Evolutionary conservation across 179 eudicot species (phyloP), one percentile per base, ranked within the genome.

Genomic region (Nepenthes alata): DNA sequence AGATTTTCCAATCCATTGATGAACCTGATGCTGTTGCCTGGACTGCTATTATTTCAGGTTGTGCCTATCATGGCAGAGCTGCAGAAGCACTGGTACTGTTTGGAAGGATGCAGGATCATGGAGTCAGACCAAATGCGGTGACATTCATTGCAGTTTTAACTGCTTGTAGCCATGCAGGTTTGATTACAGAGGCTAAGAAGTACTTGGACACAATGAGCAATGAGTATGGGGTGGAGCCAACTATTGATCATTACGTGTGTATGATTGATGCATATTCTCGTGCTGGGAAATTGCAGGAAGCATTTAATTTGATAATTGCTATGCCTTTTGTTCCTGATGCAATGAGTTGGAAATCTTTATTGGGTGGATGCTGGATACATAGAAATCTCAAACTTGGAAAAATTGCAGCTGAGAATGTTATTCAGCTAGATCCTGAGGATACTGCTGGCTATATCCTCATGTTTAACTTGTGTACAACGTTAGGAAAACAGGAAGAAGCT

Each of bases 131-230:
- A 35, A 73, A 75, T 49, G 66, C 35, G 10, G 68, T 79, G 54
- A 79, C 83, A 8, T 75, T 75, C 47, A 39, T 75, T 10, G 83
- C 80, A n/a, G 61, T 75, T 54, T 63, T 79, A 10, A 69, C 74
- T 41, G 83, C 83, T 37, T 79, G 74, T 72, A 75, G 75, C 59
- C 79, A 75, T 37, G 68, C 66, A 12, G 83, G 83, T 25, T 58
- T 69, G 53, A 58, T 79, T 8, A 35, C 51, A 53, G 73, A 72
- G 65, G 80, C 68, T 36, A 55, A 72, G 39, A 36, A 64, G 47
- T 70, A 63, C 38, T 61, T 79, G 45, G 67, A 72, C 50, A 62
- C 70, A 1, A 75, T 79, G 80, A 51, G 65, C n/a, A 57, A 48
- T 13, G 47, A 63, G 44, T 62, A 75, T 34, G 66, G 70, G 2